These are phyloP conservation scores for Ascochyta viciae-villosae DNA, from an alignment of 2,329 filamentous ascomycete species.

Conservation along the genomic window DNA sequence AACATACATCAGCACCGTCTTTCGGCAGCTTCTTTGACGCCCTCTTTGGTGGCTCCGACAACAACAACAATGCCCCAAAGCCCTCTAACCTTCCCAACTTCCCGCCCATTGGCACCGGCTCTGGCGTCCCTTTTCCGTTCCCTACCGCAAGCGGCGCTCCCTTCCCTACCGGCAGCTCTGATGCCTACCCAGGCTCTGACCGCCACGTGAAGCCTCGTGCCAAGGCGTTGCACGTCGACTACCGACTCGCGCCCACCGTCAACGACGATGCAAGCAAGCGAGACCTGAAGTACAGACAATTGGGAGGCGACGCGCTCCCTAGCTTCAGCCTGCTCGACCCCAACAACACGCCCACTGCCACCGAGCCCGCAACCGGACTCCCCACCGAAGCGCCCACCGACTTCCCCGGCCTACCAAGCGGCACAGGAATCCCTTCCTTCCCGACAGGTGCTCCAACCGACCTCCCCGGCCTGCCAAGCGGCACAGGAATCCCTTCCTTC, in stretches of 20 bases:
- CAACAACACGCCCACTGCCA: constrained; percentile 3
- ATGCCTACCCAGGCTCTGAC: background rate
- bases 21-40: constrained; percentile 20
- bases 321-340: constrained; percentile 21
- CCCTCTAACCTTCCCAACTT: constrained; percentile 7
- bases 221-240: constrained; percentile 22
- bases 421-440: background rate
- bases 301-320: constrained; percentile 11
- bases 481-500: background rate
- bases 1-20: constrained; percentile 16
- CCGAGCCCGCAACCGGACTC: background rate
- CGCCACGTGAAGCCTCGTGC: constrained; percentile 6
- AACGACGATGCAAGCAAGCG: background rate
- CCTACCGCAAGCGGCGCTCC: constrained; percentile 14
- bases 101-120: constrained; percentile 8
- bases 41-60: constrained; percentile 19
- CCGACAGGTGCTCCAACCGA: constrained; percentile 3
- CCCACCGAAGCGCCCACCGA: background rate
- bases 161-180: constrained; percentile 1
- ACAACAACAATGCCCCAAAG: constrained; percentile 8
- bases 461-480: background rate
- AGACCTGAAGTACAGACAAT: constrained; percentile 14
- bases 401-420: background rate
- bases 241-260: constrained; percentile 21
- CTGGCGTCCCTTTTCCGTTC: constrained; percentile 8